Conservation (phyloP, 192 early-diverging fungal genomes). For the Coemansia sp. region DNA sequence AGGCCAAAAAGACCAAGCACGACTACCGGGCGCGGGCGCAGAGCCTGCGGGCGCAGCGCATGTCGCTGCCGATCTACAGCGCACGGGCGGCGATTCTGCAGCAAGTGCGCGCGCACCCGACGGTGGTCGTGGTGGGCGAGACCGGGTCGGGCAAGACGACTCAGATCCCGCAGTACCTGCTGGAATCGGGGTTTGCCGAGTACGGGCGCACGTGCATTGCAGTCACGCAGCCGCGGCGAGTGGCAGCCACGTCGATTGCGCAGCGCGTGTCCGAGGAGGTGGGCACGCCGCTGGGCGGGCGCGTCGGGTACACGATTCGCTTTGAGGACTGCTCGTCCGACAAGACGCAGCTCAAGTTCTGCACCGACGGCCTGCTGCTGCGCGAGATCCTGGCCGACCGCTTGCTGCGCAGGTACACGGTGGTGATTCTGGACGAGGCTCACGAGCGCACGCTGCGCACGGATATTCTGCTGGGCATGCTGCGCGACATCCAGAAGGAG, state of each 20-base stretch:
- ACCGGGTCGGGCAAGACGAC: slow-evolving; percentile 81
- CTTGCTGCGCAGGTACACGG: slow-evolving; percentile 70
- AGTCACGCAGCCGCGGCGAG: slow-evolving; percentile 79
- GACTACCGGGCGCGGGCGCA: slow-evolving; percentile 24
- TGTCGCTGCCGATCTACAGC: slow-evolving; percentile 53
- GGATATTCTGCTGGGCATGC: slow-evolving; percentile 94
- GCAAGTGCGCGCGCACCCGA: slow-evolving; percentile 20
- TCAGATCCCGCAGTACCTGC: slow-evolving; percentile 92
- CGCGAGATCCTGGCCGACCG: slow-evolving; percentile 85
- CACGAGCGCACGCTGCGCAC: slow-evolving; percentile 97
- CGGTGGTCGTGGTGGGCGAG: slow-evolving; percentile 74
- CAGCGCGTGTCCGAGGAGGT: slow-evolving; percentile 76
- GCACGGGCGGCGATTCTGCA: slow-evolving; percentile 36
- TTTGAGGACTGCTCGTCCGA: slow-evolving; percentile 88
- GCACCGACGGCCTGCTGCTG: slow-evolving; percentile 96
- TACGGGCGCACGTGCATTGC: slow-evolving; percentile 63
- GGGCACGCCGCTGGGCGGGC: slow-evolving; percentile 61
- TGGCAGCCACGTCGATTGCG: slow-evolving; percentile 79
- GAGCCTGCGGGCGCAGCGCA: slow-evolving; percentile 28
- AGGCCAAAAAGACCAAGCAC: neutral
- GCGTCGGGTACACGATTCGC: slow-evolving; percentile 93
- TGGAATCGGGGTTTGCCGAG: slow-evolving; percentile 60
- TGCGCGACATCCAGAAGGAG: slow-evolving; percentile 78
- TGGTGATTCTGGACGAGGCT: slow-evolving; percentile 93
- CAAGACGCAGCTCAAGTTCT: slow-evolving; percentile 80